Evolutionary conservation across 345 rosid species (phyloP), one percentile per base, ranked within the genome.

Genomic region (Euphorbia lathyris): DNA sequence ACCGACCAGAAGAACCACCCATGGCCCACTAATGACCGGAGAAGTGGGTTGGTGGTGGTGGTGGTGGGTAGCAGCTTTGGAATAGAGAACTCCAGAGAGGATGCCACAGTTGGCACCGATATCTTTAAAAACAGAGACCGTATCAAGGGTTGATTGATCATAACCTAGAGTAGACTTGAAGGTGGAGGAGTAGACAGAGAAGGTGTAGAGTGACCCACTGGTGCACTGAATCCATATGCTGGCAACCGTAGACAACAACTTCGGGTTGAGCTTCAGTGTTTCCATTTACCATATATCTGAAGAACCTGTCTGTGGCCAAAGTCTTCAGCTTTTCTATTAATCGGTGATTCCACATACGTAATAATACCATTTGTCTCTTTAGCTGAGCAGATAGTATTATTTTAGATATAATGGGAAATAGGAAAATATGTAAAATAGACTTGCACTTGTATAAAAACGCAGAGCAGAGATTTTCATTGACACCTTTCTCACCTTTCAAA

Each of bases 181-280:
- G 66, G 34, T 66, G 5, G 87, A 65, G 0, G 96, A 89, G 80
- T 89, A 92, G 74, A 89, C 72, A 70, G 88, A 76, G 85, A 87
- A 89, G 57, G 96, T 88, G 80, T 88, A 92, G 22, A 86, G 84
- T 5, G 85, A 78, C 20, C 96, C 92, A 72, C 77, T 69, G 27
- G 82, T 78, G 82, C 86, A 72, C 76, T 88, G 96, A 68, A 92
- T 88, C 96, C 91, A 87, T 82, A 88, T 84, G 74, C 91, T 86
- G 40, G 88, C 96, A 22, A 81, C 82, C 10, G 90, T 81, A 9
- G 87, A 80, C 38, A 82, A 68, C 92, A 89, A 88, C 74, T 83
- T 89, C 30, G 82, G 72, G 71, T 76, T 78, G 5, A 82, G 58
- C 23, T 32, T 56, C 34, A 62, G 4, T 13, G 36, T 61, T 50